phyloP scores from a whole-genome alignment of 2,329 filamentous ascomycete genomes.

The Curvularia hawaiiensis region DNA sequence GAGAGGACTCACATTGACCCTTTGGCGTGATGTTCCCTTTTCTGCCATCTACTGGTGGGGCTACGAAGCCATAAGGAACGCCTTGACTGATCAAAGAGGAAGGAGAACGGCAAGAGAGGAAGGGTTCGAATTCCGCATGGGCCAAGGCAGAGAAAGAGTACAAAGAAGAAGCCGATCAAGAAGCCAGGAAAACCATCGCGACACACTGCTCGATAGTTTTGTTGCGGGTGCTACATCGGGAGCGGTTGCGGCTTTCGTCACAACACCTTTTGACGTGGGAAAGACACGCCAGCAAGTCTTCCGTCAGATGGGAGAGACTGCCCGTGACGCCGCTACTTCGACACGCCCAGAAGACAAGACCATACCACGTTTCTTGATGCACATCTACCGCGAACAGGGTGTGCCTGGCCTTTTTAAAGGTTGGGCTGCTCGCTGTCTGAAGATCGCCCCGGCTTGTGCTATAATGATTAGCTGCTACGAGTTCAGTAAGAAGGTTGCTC shows the following conservation, averaged over 20 bases:
- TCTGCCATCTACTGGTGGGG: constrained; percentile 98
- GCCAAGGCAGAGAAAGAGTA: constrained; percentile 39
- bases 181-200: constrained; percentile 70
- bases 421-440: constrained; percentile 89
- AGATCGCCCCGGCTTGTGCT: constrained; percentile 93
- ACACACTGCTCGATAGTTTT: constrained; percentile 88
- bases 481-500: constrained; percentile 87
- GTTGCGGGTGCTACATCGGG: constrained; percentile 83
- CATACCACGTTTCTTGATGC: constrained; percentile 84
- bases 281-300: constrained; percentile 93
- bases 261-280: constrained; percentile 95
- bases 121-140: constrained; percentile 40
- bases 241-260: constrained; percentile 82
- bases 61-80: constrained; percentile 81
- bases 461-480: constrained; percentile 99
- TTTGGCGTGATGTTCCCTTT: constrained; percentile 97
- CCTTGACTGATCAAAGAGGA: constrained; percentile 70
- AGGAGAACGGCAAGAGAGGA: constrained; percentile 50
- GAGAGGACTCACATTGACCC: constrained; percentile 85
- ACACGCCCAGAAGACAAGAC: constrained; percentile 71
- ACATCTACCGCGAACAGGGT: constrained; percentile 89
- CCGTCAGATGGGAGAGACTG: constrained; percentile 58
- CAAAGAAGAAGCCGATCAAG: constrained; percentile 56
- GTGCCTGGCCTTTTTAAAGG: constrained; percentile 82
- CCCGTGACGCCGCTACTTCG: constrained; percentile 48